Base-by-base conservation (phyloP, 768 basidiomycete genomes). In the Podaxis sp. region DNA sequence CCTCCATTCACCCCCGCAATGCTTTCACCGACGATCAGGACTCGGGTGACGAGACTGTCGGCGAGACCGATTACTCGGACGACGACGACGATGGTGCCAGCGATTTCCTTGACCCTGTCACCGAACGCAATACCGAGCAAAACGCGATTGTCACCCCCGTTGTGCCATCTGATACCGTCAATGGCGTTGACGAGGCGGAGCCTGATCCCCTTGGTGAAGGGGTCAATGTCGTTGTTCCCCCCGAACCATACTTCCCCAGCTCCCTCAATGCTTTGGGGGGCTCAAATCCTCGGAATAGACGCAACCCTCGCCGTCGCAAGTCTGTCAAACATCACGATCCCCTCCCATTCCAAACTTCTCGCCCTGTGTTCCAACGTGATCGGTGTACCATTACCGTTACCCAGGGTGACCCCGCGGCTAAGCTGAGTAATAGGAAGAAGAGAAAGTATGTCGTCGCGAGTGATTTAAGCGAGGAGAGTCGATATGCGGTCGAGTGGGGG, bases 401-500 rank as follows among this genome's bases (percentile, higher is more conserved):
- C 0, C 96, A 99, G 67, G 97, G 96, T 3, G 83, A 92, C 62
- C 93, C 95, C 1, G 84, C 73, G 0, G 78, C 77, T 0, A 84
- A 84, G 61, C 77, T 83, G 49, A 79, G 79, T 49, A 78, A 74
- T 20, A 80, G 86, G 6, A 84, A 84, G 71, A 81, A 84, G 66
- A 80, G 85, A 66, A 82, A 84, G 64, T 99, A 98, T 74, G 80
- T 97, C 11, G 89, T 99, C 22, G 91, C 95, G 4, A 97, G 95
- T 70, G 97, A 99, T 82, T 73, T 99, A 68, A 94, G 91, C 64
- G 93, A 97, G 67, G 96, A 99, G 77, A 90, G 88, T 74, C 82
- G 90, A 37, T 99, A 96, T 74, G 97, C 97, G 0, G 86, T 99
- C 5, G 96, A 99, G 74, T 99, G 96, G 97, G 94, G 92, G 10